Evolutionary conservation across 495 filamentous ascomycete species (phyloP), one percentile per base, ranked within the genome.

Genomic region (Cetradonia linearis): DNA sequence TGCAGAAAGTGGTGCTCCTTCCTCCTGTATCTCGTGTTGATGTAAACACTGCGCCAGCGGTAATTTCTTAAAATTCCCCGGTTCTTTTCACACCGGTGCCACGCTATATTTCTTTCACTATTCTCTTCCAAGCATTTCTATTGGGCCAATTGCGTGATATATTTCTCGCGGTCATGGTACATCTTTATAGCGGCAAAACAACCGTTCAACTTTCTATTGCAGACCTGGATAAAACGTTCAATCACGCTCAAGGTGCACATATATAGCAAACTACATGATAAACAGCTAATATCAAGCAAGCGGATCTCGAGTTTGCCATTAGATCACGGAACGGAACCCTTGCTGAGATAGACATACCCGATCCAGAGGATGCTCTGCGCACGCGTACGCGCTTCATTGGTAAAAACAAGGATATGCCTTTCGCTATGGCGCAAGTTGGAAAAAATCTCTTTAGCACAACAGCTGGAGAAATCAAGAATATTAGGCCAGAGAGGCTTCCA

Each of bases 361-460:
- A 27, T 14, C 42, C 42, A 46, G 27, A 62, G 5, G 53, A 59
- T 42, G 61, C n/a, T n/a, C n/a, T n/a, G n/a, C n/a, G 56, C 42
- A 55, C 30, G 16, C 50, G 34, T 31, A 20, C 68, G 36, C 65
- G 59, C 23, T 73, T 71, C 38, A 27, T 72, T 2, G 71, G 71
- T 8, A 38, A 47, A 11, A 10, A 66, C 23, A 36, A 60, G 37
- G 58, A 70, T 46, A 58, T 72, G 48, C 70, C 70, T 2, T 66
- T 73, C 38, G 65, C 65, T 47, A 60, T 71, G 55, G 67, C 70
- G 20, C 65, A 64, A 23, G 68, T 68, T 27, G 69, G 68, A n/a
- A 55, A 50, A 33, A 58, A 65, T 16, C 44, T 66, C 14, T 68
- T 70, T 52, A 53, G 27, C 13, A 3, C 18, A 1, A 23, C 2